Conservation (phyloP, 148 eudicot genomes). For the Silene conica region DNA sequence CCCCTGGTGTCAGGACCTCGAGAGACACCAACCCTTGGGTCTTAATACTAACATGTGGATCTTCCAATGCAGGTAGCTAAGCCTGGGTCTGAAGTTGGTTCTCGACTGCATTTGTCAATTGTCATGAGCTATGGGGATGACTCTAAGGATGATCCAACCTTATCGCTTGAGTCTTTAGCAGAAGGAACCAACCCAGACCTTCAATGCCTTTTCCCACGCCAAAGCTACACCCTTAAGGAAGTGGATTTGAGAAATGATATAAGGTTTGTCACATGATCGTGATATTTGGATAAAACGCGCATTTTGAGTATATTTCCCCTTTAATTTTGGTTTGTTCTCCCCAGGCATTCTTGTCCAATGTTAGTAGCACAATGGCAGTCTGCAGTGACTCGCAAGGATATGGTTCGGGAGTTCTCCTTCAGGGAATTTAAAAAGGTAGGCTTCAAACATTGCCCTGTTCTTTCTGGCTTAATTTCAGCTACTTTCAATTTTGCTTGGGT, state of each 20-base stretch:
- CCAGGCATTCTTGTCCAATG: constrained; percentile 68
- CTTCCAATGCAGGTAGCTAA: constrained; percentile 29
- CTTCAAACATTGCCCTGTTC: too few species aligned
- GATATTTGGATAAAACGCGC: not conserved
- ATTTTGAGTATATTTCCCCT: not conserved
- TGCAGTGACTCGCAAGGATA: constrained; percentile 87
- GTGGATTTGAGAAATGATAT: constrained; percentile 46
- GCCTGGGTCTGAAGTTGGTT: constrained; percentile 49
- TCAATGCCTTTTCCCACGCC: constrained; percentile 55
- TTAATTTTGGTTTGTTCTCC: constrained; percentile 17
- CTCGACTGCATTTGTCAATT: constrained; percentile 71
- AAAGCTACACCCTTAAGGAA: constrained; percentile 75
- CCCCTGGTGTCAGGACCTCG: not conserved
- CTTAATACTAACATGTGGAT: not conserved
- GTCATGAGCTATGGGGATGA: constrained; percentile 66
- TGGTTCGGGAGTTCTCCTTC: constrained; percentile 52
- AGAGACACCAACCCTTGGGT: too few species aligned
- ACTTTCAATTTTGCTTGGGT: too few species aligned
- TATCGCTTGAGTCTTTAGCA: constrained; percentile 33
- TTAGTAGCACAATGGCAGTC: constrained; percentile 81
- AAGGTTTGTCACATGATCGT: constrained; percentile 38
- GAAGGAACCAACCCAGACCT: constrained; percentile 34
- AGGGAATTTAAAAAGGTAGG: constrained; percentile 72
- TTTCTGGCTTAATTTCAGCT: too few species aligned
- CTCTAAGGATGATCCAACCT: constrained; percentile 28